Base-by-base conservation (phyloP, 306 rosid genomes). In the Quercus gilva region DNA sequence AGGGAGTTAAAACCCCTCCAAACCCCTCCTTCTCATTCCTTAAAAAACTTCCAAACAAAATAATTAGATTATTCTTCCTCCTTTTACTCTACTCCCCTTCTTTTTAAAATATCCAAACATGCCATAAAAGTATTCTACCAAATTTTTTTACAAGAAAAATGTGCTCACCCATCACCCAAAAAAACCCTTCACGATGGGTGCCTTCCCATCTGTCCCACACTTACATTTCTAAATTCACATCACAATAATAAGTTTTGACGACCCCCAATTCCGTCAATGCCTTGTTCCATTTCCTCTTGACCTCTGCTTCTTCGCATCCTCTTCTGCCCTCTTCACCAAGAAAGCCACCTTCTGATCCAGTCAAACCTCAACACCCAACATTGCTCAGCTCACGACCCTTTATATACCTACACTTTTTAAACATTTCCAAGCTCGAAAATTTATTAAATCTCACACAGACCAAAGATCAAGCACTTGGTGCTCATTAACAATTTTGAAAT, bases 311-410 rank as follows among this genome's bases (percentile, higher is more conserved):
- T 65, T 25, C 19, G 25, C 3, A 55, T 33, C 71, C 20, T 65
- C 29, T 68, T 53, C 78, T 82, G 65, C 41, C 91, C 70, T 84
- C 87, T 77, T 83, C 88, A 0, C 55, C 90, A 86, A 83, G 92
- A 76, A 88, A 51, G 69, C 28, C 76, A 31, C 14, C 82, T 52
- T 75, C 76, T 43, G 71, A 72, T 71, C 81, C n/a, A 59, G 79
- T 87, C 83, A 70, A 70, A 29, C 69, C 64, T 31, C 57, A 35
- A 77, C 1, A 31, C 37, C 55, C 71, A 17, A 56, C 75, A 2
- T 33, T 41, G 55, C 57, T 12, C 58, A 12, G 55, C 57, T 12
- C 68, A 12, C 68, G 8, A 31, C 55, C 55, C 26, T 1, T 33
- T 2, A 13, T 43, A 73, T 14, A 3, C 23, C 6, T 28, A 61